phyloP scores from a whole-genome alignment of 148 eudicot genomes.

The Pharnaceum exiguum region DNA sequence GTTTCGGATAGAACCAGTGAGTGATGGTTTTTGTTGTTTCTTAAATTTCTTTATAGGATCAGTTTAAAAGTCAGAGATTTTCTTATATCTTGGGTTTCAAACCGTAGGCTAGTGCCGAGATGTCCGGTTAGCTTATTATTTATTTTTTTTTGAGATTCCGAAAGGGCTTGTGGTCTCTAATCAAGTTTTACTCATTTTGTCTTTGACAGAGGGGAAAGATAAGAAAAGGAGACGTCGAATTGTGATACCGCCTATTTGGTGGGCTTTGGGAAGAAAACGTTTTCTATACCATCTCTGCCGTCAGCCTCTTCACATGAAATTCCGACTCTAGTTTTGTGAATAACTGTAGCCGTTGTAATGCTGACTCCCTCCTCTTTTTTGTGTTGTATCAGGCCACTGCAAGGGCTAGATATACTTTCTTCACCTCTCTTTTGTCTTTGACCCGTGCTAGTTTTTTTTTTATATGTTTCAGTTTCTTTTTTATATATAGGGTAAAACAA shows the following conservation, averaged over 20 bases:
- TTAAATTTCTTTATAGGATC: no score
- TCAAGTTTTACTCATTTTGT: background rate
- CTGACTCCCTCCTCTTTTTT: background rate
- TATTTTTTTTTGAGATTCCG: background rate
- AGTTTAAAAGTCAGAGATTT: no score
- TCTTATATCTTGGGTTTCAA: no score
- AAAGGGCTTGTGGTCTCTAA: background rate
- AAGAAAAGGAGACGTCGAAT: slow-evolving; percentile 30
- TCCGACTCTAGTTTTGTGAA: slow-evolving; percentile 6
- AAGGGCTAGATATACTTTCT: no score
- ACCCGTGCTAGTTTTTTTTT: background rate
- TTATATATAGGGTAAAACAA: no score
- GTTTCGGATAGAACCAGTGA: no score
- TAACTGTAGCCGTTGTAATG: slow-evolving; percentile 12
- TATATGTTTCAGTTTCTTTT: no score
- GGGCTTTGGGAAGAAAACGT: slow-evolving; percentile 67
- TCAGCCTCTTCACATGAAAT: slow-evolving; percentile 22
- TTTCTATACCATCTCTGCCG: slow-evolving; percentile 39
- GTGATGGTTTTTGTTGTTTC: no score
- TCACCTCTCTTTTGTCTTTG: background rate
- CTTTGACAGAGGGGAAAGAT: slow-evolving; percentile 43
- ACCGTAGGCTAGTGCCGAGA: no score
- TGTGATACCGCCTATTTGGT: slow-evolving; percentile 46
- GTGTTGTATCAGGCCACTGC: no score
- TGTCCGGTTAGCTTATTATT: background rate